Conservation (phyloP, 768 basidiomycete genomes). For the Tephrocybe sp. region DNA sequence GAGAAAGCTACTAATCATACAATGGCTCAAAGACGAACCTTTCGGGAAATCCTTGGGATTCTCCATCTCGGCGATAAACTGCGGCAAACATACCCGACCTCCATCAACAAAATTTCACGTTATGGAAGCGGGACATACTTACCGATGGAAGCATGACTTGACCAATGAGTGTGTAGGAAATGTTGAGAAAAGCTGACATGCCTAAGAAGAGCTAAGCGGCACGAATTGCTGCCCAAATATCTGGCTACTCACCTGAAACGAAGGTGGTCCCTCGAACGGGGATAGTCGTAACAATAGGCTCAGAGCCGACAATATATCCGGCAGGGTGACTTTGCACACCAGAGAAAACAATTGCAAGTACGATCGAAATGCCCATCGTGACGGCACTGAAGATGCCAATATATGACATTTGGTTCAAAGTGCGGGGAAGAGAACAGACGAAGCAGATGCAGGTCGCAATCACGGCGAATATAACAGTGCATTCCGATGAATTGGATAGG, state of each 20-base stretch:
- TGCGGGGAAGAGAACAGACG: slow-evolving; percentile 40
- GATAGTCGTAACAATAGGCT: slow-evolving; percentile 34
- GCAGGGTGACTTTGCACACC: slow-evolving; percentile 39
- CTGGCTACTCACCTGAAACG: slow-evolving; percentile 26
- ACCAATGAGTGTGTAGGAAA: slow-evolving; percentile 42
- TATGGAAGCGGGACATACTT: slow-evolving; percentile 1
- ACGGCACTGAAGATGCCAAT: slow-evolving; percentile 37
- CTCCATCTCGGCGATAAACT: slow-evolving; percentile 47
- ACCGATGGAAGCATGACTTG: slow-evolving; percentile 42
- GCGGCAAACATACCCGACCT: too few relatives aligned
- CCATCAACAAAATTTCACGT: not conserved
- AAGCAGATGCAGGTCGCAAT: slow-evolving; percentile 37
- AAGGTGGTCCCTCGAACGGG: slow-evolving; percentile 37
- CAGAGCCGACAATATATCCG: slow-evolving; percentile 32
- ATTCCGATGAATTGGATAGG: slow-evolving; percentile 35
- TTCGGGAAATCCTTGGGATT: slow-evolving; percentile 45
- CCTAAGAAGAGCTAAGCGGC: slow-evolving; percentile 17
- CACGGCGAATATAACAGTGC: slow-evolving; percentile 36
- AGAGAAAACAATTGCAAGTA: slow-evolving; percentile 39
- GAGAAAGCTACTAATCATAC: not conserved
- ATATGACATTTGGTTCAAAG: slow-evolving; percentile 36
- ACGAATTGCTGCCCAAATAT: not conserved
- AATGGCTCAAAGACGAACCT: slow-evolving; percentile 18
- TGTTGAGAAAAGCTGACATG: slow-evolving; percentile 46
- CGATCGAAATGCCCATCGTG: slow-evolving; percentile 45